Conservation (phyloP, 2,329 filamentous ascomycete species). For the Penicillium sp. region DNA sequence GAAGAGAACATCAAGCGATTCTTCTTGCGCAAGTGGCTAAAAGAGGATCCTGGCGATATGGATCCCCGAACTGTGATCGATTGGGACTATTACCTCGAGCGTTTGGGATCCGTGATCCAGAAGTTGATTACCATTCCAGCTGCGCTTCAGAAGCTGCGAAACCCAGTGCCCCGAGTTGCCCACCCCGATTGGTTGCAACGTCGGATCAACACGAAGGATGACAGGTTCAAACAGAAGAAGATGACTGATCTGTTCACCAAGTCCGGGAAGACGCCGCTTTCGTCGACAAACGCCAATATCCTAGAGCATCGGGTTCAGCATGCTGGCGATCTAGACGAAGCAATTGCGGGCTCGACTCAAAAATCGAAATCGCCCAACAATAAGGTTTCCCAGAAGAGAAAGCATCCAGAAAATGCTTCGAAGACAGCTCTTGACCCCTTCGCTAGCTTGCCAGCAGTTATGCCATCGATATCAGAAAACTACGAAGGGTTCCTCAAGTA, state of each 20-base stretch:
- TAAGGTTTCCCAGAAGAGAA: conserved; percentile 63
- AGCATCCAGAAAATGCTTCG: conserved; percentile 64
- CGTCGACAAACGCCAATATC: conserved; percentile 67
- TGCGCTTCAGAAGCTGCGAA: conserved; percentile 88
- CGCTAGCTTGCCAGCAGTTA: conserved; percentile 73
- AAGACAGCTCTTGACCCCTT: conserved; percentile 71
- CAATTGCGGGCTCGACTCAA: conserved; percentile 62
- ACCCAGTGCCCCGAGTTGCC: conserved; percentile 87
- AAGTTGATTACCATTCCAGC: conserved; percentile 99
- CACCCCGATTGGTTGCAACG: conserved; percentile 97
- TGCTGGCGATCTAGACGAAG: conserved; percentile 72
- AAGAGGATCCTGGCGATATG: conserved; percentile 86
- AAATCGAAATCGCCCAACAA: conserved; percentile 63
- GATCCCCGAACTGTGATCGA: conserved; percentile 88
- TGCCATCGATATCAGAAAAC: conserved; percentile 81
- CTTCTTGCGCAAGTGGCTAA: conserved; percentile 93
- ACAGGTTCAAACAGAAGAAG: conserved; percentile 98
- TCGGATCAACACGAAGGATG: conserved; percentile 90
- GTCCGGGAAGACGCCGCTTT: conserved; percentile 62
- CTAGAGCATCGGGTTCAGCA: conserved; percentile 55
- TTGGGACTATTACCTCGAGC: conserved; percentile 96
- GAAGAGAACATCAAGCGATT: conserved; percentile 82
- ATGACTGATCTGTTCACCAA: conserved; percentile 84
- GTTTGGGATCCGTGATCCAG: conserved; percentile 94
- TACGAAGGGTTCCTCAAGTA: conserved; percentile 87